Evolutionary conservation across 306 rosid species (phyloP), one percentile per base, ranked within the genome.

Genomic region (Begonia masoniana): DNA sequence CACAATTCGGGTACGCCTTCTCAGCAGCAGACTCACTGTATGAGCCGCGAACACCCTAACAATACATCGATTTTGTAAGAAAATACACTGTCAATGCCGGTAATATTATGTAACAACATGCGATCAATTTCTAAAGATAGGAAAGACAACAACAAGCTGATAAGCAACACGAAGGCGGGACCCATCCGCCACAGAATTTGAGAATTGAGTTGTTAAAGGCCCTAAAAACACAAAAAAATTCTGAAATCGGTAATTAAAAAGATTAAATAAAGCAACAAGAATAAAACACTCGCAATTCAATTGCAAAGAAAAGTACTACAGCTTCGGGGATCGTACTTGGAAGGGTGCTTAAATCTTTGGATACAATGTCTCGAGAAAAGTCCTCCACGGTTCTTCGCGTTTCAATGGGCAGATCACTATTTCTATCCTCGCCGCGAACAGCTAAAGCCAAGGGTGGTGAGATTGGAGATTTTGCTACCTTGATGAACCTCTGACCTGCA

Each of bases 1-100:
- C 88, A 13, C 99, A 91, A 69, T 83, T 83, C 15, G 92, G 99
- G 55, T 91, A 91, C 9, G 99, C 99, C 74, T 91, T 86, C 55
- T 71, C 81, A 0, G 96, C 94, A 2, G 99, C 99, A 10, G 88
- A 75, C 65, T 86, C 99, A 47, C 99, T 83, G 53, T 83, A 86
- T 59, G 99, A 94, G 42, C 99, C 99, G n/a, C 36, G 72, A 77
- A 83, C 94, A 49, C 96, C 99, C 96, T 91, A 69, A 63, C 13
- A 11, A 61, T 51, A 21, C 24, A 21, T 21, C 24, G 24, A 21
- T 21, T 17, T 21, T 21, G 24, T 21, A 1, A 21, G 2, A 17
- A 21, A 21, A 21, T 21, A 21, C n/a, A 21, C 4, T 21, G 24
- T 21, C 24, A 21, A 21, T 21, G 24, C 24, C 4, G 42, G 42